Base-by-base conservation (phyloP, 202 grass and related monocot species). In the Setaria italica region DNA sequence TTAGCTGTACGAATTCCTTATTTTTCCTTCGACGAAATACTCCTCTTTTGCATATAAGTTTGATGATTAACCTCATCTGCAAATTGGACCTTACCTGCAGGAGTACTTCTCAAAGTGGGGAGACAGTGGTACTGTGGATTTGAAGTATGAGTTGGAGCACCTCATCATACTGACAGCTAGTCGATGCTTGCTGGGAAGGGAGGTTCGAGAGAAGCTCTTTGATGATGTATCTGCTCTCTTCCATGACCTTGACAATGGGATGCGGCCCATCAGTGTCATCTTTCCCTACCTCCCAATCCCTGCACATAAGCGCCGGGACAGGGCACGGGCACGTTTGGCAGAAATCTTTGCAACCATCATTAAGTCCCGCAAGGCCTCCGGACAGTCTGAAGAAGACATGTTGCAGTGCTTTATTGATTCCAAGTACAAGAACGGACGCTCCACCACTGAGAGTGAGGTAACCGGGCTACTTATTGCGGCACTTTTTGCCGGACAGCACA, bases 81-180 rank as follows among this genome's bases (percentile, higher is more conserved):
- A 32, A 57, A 12, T 55, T 30, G 20, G 54, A 78, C 8, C 13
- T 56, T 82, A 20, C 66, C 60, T 92, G 56, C 88, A 98, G 96
- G 97, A 95, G 33, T 98, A 98, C 70, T 98, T 98, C 69, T 98
- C 95, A 10, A 98, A 94, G 56, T 98, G 95, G 95, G 95, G 95
- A 67, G 95, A 98, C 64, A 93, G 83, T 20, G 95, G 95, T 81
- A 95, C 91, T 4, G 92, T 98, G 25, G 93, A 98, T 87, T 82
- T 98, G 58, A 94, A 95, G 77, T 90, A 95, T 79, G 95, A 98
- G 71, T 51, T 98, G 43, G 95, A 98, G 79, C 95, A 95, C 80
- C 91, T 98, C 56, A 95, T 98, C 84, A 94, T 98, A 76, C 50
- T 98, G 81, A 98, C 95, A 20, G 95, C 95, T 42, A 98, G 95